Base-by-base conservation (phyloP, 768 basidiomycete genomes). In the Mycena sanguinolenta region DNA sequence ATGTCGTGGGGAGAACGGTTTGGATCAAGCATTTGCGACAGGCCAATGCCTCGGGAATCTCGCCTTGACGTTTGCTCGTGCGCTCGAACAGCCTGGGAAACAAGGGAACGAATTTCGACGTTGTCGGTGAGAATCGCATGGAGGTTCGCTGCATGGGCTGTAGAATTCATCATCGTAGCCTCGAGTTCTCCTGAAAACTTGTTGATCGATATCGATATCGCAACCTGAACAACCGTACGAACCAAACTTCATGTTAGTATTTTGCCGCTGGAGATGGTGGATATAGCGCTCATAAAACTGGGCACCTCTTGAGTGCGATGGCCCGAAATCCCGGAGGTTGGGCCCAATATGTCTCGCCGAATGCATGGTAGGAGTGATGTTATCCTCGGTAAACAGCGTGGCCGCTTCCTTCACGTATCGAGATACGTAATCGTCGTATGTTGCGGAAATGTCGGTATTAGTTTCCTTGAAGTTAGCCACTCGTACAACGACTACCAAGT, bases 331-430 rank as follows among this genome's bases (percentile, higher is more conserved):
- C 1, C 69, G 46, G 1, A 83, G 61, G 32, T 75, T 65, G 9
- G 77, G 63, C 0, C 70, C 73, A 28, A 81, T 73, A 67, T 84
- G 82, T 7, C 80, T 73, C 12, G 80, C 75, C 9, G 74, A 58
- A 46, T 84, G 83, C 30, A 81, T 78, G 27, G 71, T 77, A 0
- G 81, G 82, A 17, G 68, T 73, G 12, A 82, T 66, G 5, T 61
- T 70, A 12, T 71, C 57, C 12, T 77, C 75, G 3, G 72, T 74
- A 63, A 75, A 84, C 2, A 82, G 65, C 0, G 44, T 14, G 21
- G 60, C 67, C 2, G 78, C 59, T 3, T 39, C 66, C 0, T 19
- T 21, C 14, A 82, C 49, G 39, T 84, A 82, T 0, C 59, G 46
- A 12, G 28, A 25, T 10, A 78, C 72, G 23, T 63, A 38, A 9